Evolutionary conservation across 306 rosid species (phyloP).

Genomic region (Vigna trinervia): DNA sequence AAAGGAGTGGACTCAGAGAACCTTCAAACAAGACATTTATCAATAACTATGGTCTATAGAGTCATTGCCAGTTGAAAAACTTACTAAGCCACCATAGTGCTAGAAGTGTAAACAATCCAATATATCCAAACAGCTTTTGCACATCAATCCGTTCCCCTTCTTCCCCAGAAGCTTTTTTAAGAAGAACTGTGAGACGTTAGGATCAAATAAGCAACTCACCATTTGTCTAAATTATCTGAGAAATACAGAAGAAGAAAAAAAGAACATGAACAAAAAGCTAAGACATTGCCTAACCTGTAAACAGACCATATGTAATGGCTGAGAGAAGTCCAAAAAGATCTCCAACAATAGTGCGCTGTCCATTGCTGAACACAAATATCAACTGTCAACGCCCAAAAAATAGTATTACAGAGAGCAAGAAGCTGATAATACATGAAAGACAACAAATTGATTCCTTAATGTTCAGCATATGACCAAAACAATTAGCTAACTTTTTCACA

Average conservation of each 20-base stretch:
- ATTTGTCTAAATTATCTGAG: conserved; percentile 26
- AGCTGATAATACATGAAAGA: conserved; percentile 34
- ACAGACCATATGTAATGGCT: conserved; percentile 87
- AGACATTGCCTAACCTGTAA: conserved; percentile 70
- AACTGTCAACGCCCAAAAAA: conserved; percentile 56
- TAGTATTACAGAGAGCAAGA: conserved; percentile 52
- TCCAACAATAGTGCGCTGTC: conserved; percentile 77
- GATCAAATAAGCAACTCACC: conserved; percentile 18
- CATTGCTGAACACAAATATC: conserved; percentile 73
- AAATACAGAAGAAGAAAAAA: neutral
- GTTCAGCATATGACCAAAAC: neutral
- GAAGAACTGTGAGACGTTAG: conserved; percentile 74
- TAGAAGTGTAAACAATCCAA: conserved; percentile 87
- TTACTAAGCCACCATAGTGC: conserved; percentile 97
- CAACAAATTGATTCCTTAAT: conserved; percentile 13
- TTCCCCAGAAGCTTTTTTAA: conserved; percentile 83
- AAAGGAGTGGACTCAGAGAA: conserved; percentile 10
- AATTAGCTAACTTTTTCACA: neutral
- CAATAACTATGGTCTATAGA: conserved; percentile 34
- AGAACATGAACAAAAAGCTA: neutral
- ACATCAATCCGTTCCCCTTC: conserved; percentile 92
- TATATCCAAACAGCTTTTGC: conserved; percentile 97
- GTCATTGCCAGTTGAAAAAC: conserved; percentile 33
- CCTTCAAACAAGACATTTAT: neutral
- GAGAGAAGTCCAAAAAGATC: conserved; percentile 96